Evolutionary conservation across 805 yeast species (phyloP), one percentile per base, ranked within the genome.

Genomic region (Wickerhamomyces bisporus): DNA sequence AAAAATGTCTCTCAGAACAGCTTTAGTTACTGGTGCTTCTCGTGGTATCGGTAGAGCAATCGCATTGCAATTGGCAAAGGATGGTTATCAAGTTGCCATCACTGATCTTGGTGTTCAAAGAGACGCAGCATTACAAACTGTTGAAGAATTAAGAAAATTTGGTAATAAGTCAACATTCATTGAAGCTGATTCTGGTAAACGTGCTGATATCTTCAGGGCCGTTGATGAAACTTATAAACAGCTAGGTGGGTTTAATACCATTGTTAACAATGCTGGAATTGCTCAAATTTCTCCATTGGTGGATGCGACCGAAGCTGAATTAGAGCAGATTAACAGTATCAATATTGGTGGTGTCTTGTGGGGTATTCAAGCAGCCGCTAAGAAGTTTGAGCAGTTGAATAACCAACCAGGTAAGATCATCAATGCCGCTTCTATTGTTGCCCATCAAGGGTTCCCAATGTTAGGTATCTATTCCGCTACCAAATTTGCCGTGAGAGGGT

Each of bases 31-130:
- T 13, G 96, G 96, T 35, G 88, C 93, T 10, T 81, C 95, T 14
- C 93, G 86, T 51, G 96, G 96, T 9, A 79, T 88, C 52, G 96
- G 96, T 32, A 83, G 80, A 55, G 89, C 86, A 55, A 87, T 74
- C 55, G 81, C 94, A 5, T 53, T 66, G 21, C 95, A 87, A 62
- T 70, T 88, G 54, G 96, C 95, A 13, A 61, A 66, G 37, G 77
- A 72, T 46, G 94, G 94, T 3, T 79, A 86, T 58, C 45, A 53
- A 30, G 52, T 57, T 17, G 60, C 59, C 13, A 50, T 57, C 36
- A 50, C 57, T 2, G 59, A 57, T 40, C 32, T 57, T 25, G 43
- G 55, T 11, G 12, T 17, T 7, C 61, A 59, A 42, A 43, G 40
- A 26, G 39, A 36, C 0, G 39, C 37, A 13, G 63, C 62, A 2